These are phyloP conservation scores for Talaromyces borbonicus DNA, from an alignment of 495 filamentous ascomycete species.

Conservation along the genomic window DNA sequence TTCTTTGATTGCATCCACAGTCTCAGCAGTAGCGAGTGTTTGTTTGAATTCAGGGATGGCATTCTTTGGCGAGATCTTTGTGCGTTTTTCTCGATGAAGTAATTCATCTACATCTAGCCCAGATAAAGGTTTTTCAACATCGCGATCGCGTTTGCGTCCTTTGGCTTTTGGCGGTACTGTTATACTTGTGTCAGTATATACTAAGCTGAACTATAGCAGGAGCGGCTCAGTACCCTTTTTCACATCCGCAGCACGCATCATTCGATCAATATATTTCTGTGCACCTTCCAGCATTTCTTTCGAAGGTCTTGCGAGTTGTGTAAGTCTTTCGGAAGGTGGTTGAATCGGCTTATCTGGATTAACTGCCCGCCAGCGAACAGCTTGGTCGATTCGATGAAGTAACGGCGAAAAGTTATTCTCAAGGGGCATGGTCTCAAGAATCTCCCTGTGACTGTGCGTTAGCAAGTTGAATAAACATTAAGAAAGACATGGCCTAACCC, in stretches of 20 bases:
- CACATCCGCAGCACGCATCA: conserved; percentile 64
- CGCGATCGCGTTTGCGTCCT: conserved; percentile 56
- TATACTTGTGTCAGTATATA: conserved; percentile 15
- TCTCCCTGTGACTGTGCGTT: conserved; percentile 43
- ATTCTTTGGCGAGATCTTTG: conserved; percentile 65
- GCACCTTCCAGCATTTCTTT: conserved; percentile 49
- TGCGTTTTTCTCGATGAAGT: conserved; percentile 49
- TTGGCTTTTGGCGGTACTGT: conserved; percentile 80
- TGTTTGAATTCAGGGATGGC: conserved; percentile 91
- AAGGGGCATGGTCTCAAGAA: conserved; percentile 61
- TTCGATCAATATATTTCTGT: conserved; percentile 43
- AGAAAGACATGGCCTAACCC: conserved; percentile 39
- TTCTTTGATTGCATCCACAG: conserved; percentile 50
- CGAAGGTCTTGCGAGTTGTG: conserved; percentile 66
- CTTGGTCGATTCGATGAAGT: conserved; percentile 82
- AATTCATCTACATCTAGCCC: conserved; percentile 80
- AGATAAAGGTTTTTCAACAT: conserved; percentile 75
- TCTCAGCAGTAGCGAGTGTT: conserved; percentile 52
- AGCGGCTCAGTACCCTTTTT: conserved; percentile 86
- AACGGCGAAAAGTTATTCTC: conserved; percentile 86
- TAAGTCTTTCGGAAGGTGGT: conserved; percentile 55
- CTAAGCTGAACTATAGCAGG: neutral
- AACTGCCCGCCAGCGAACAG: conserved; percentile 70
- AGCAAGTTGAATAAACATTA: conserved; percentile 13
- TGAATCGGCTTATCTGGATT: conserved; percentile 60